Conservation (phyloP, 192 early-diverging fungal species). For the Linderina pennispora region DNA sequence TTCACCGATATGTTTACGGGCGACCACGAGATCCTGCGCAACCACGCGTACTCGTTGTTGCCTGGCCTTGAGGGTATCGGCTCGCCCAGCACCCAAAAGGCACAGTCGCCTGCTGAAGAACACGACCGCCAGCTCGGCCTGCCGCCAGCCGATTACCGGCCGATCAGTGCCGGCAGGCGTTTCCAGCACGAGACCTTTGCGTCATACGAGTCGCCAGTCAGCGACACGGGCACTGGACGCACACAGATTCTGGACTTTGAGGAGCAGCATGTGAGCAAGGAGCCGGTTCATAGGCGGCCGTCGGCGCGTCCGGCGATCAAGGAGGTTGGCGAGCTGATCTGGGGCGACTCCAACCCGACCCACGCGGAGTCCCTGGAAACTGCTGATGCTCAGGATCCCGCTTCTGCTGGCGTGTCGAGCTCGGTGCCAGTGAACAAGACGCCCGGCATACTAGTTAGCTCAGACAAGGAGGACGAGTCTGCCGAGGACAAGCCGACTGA, state of each 20-base stretch:
- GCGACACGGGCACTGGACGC: constrained; percentile 35
- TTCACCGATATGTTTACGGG: too few species aligned
- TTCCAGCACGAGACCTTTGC: too few species aligned
- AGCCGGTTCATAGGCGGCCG: constrained; percentile 10
- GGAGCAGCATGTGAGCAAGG: constrained; percentile 8
- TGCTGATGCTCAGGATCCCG: background rate
- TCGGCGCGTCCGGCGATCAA: constrained; percentile 37
- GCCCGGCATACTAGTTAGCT: background rate
- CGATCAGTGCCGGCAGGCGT: too few species aligned
- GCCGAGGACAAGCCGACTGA: background rate
- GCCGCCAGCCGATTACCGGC: background rate
- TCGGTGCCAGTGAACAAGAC: too few species aligned
- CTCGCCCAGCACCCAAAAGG: background rate
- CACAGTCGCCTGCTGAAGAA: background rate
- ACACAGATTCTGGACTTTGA: constrained; percentile 43
- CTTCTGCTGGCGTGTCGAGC: background rate
- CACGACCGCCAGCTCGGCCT: background rate
- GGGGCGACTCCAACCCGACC: constrained; percentile 13
- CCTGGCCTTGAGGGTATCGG: constrained; percentile 2
- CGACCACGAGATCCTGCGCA: too few species aligned
- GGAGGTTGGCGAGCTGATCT: constrained; percentile 29
- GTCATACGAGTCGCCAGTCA: constrained; percentile 30
- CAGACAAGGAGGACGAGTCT: background rate
- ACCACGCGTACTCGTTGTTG: constrained; percentile 1
- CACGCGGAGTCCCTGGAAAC: background rate